Percentiles rank a stretch among this genome's conserved stretches.
phyloP scores from a whole-genome alignment of 768 basidiomycete genomes.

The Serendipita sp. region DNA sequence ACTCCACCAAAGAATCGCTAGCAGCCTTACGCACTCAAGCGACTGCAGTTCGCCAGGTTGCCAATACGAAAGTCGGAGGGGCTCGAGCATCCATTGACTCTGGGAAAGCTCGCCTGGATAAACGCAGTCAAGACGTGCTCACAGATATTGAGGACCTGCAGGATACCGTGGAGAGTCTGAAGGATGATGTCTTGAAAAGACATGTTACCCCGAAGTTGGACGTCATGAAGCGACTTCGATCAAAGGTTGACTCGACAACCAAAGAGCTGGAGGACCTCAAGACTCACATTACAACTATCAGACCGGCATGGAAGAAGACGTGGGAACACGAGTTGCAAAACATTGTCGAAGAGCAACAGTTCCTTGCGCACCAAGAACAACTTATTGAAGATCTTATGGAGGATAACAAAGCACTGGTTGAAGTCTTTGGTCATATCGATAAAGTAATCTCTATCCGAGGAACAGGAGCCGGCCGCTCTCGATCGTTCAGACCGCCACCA shows the following conservation, averaged over 20 bases:
- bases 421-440: conserved; percentile 82
- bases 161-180: conserved; percentile 75
- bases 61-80: conserved; percentile 66
- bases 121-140: conserved; percentile 73
- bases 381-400: conserved; percentile 75
- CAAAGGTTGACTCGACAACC: conserved; percentile 50
- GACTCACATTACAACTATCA: conserved; percentile 74
- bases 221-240: conserved; percentile 52
- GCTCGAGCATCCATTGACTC: conserved; percentile 78
- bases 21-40: conserved; percentile 67
- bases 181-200: conserved; percentile 81
- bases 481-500: conserved; percentile 41
- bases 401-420: conserved; percentile 77
- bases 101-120: conserved; percentile 84
- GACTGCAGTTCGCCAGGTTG: conserved; percentile 73
- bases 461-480: conserved; percentile 25
- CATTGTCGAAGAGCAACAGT: conserved; percentile 93
- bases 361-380: conserved; percentile 84
- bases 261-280: conserved; percentile 59
- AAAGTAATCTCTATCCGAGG: conserved; percentile 65
- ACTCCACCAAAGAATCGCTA: conserved; percentile 76
- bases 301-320: conserved; percentile 97
- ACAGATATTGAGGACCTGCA: conserved; percentile 88
- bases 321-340: conserved; percentile 95
- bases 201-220: conserved; percentile 68